Percentiles rank a stretch among this genome's conserved stretches.
phyloP scores from a whole-genome alignment of 2,329 filamentous ascomycete genomes.

The Pseudogymnoascus sp. region DNA sequence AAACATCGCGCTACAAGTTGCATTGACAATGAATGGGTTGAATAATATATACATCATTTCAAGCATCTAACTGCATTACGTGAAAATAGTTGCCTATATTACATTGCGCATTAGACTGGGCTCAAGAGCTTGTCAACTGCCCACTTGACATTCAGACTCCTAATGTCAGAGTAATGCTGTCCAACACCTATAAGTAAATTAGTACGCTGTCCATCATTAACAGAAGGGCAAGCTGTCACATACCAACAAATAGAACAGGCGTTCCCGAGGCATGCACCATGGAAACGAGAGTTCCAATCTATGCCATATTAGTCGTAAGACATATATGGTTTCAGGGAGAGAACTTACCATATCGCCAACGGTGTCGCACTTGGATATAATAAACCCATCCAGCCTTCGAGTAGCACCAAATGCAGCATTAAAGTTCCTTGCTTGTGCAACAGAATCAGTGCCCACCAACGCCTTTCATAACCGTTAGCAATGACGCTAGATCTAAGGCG shows the following conservation, averaged over 20 bases:
- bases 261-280: constrained; percentile 97
- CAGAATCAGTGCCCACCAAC: constrained; percentile 88
- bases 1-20: not conserved
- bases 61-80: not conserved
- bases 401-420: constrained; percentile 81
- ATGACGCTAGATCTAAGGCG: not conserved
- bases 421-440: constrained; percentile 94
- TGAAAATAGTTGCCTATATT: too few species aligned
- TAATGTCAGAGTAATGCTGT: constrained; percentile 60
- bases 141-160: constrained; percentile 62
- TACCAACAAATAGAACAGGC: constrained; percentile 82
- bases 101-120: constrained; percentile 8
- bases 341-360: constrained; percentile 93
- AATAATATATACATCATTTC: constrained; percentile 2
- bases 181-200: constrained; percentile 38
- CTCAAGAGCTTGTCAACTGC: constrained; percentile 56
- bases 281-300: constrained; percentile 69
- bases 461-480: constrained; percentile 40
- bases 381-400: constrained; percentile 84
- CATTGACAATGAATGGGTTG: not conserved
- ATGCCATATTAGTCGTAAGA: not conserved
- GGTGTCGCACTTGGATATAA: constrained; percentile 97
- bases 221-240: constrained; percentile 3
- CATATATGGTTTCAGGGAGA: constrained; percentile 7
- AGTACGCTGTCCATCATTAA: not conserved